Base-by-base conservation (phyloP, 1,284 basidiomycete species). In the Xanthoconium separans region DNA sequence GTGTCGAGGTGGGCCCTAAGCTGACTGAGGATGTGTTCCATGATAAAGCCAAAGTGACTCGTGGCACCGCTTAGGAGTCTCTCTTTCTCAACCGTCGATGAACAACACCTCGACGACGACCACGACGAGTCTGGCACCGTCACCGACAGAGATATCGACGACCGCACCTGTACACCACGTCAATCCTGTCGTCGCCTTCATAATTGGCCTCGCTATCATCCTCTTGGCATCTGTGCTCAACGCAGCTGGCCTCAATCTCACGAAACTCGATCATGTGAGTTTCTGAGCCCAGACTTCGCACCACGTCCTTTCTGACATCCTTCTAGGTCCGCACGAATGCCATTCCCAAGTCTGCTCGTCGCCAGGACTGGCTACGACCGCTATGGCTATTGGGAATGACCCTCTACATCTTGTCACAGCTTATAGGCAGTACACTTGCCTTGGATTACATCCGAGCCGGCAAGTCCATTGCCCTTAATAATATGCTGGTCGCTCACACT, bases 401-500 rank as follows among this genome's bases (percentile, higher is more conserved):
- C 34, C 75, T 93, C 11, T 92, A 91, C 67, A 89, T 92, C 63
- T 70, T 93, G 42, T 93, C 90, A 2, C 92, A 94, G 70, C 74
- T 94, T 64, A 84, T 94, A 61, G 91, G 92, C 40, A 89, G 86
- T 64, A 94, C 92, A 0, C 78, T 94, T 20, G 91, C 91, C 0
- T 77, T 94, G 27, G 85, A 90, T 68, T 94, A 92, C 66, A 88
- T 94, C 81, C 84, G 91, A 59, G 91, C 90, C 59, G 89, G 89
- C 83, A 58, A 44, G 61, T 47, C 43, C 27, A 39, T n/a, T 27
- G 10, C 29, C n/a, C 15, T 37, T 20, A 4, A n/a, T 22, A 20
- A n/a, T 5, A 20, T 30, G 27, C 18, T 8, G 7, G 36, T 31
- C 30, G 6, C 37, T 58, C 31, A 55, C 44, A 27, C 41, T 7